Conservation (phyloP, 2,329 filamentous ascomycete species). For the Fusarium sacchari region DNA sequence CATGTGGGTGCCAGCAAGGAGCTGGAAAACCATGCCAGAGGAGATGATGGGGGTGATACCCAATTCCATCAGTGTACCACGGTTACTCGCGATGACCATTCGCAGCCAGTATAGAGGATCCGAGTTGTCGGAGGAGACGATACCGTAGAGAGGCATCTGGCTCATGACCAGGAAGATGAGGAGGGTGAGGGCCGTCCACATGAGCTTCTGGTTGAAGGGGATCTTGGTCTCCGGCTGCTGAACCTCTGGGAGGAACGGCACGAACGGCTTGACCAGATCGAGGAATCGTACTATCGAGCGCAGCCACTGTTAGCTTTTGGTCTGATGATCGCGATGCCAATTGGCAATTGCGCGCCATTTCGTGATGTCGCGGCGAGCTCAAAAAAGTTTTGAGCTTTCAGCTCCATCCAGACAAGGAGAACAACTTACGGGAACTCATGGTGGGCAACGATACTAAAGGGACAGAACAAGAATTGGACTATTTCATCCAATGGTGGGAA, state of each 20-base stretch:
- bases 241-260: constrained; percentile 99
- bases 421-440: constrained; percentile 66
- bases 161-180: constrained; percentile 99
- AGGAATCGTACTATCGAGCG: constrained; percentile 86
- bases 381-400: constrained; percentile 13
- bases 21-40: constrained; percentile 99
- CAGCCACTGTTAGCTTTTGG: constrained; percentile 42
- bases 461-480: constrained; percentile 52
- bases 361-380: constrained; percentile 33
- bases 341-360: constrained; percentile 43
- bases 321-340: constrained; percentile 14
- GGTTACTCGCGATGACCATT: constrained; percentile 99
- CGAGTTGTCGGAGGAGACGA: constrained; percentile 97
- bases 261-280: constrained; percentile 99
- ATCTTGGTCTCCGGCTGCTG: constrained; percentile 98
- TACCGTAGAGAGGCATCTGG: constrained; percentile 99
- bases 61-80: constrained; percentile 94
- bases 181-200: constrained; percentile 94
- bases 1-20: constrained; percentile 98
- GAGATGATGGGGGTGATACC: constrained; percentile 99
- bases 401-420: constrained; percentile 27
- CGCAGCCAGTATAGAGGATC: constrained; percentile 99
- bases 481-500: constrained; percentile 52
- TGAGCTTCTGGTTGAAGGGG: constrained; percentile 97
- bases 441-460: constrained; percentile 52